phyloP scores from a whole-genome alignment of 768 basidiomycete genomes.

The Tephrocybe sp. region DNA sequence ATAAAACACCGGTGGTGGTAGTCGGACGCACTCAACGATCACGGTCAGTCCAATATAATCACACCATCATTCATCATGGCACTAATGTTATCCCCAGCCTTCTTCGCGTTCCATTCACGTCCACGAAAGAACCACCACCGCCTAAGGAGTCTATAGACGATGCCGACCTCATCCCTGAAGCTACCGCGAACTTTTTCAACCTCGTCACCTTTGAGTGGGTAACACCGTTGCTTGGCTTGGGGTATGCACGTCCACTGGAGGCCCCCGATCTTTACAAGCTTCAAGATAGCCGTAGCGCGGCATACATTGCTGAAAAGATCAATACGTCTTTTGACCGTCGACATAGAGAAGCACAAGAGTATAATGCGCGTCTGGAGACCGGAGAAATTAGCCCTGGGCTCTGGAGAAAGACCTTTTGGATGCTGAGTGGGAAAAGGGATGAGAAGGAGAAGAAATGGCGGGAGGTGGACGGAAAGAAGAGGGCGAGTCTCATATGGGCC shows the following conservation, averaged over 20 bases:
- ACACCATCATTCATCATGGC: neutral
- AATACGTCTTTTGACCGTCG: slow-evolving; percentile 63
- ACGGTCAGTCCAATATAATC: neutral
- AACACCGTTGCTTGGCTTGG: slow-evolving; percentile 65
- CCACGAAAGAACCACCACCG: slow-evolving; percentile 37
- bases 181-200: slow-evolving; percentile 56
- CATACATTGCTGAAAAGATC: slow-evolving; percentile 61
- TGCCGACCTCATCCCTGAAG: slow-evolving; percentile 64
- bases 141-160: slow-evolving; percentile 59
- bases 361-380: slow-evolving; percentile 66
- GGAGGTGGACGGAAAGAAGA: slow-evolving; percentile 58
- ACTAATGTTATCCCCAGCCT: slow-evolving; percentile 17
- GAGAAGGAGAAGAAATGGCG: slow-evolving; percentile 66
- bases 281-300: slow-evolving; percentile 59
- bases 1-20: neutral
- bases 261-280: slow-evolving; percentile 81
- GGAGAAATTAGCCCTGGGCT: slow-evolving; percentile 64
- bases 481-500: slow-evolving; percentile 63
- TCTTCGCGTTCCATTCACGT: slow-evolving; percentile 39
- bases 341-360: slow-evolving; percentile 55
- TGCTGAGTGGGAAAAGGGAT: slow-evolving; percentile 48
- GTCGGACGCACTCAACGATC: slow-evolving; percentile 13
- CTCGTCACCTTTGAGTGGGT: slow-evolving; percentile 76
- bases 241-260: slow-evolving; percentile 80
- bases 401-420: slow-evolving; percentile 57